A percentile compares a stretch with the other conserved stretches of the same genome.
These are phyloP conservation scores for Boletus semigastroideus DNA, from an alignment of 1,284 basidiomycete species.

Conservation along the genomic window DNA sequence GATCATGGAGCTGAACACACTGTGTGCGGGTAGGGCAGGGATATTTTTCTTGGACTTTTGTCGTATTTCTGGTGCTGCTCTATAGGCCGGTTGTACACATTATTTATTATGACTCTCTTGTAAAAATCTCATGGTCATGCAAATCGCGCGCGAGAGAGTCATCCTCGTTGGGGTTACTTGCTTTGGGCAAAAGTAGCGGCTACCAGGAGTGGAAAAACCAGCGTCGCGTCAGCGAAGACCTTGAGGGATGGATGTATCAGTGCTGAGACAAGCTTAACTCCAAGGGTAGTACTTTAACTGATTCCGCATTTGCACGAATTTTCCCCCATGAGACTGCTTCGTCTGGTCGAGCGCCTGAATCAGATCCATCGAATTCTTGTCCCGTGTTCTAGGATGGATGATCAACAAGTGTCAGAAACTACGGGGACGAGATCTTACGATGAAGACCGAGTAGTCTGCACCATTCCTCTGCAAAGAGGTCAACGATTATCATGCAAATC, in stretches of 20 bases:
- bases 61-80: neutral
- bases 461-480: constrained; percentile 78
- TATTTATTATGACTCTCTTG: constrained; percentile 11
- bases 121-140: neutral
- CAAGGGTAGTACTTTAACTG: constrained; percentile 77
- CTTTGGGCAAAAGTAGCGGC: constrained; percentile 82
- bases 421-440: constrained; percentile 50
- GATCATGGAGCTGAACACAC: constrained; percentile 25
- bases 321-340: constrained; percentile 99
- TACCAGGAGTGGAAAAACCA: constrained; percentile 89
- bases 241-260: constrained; percentile 17
- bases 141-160: neutral
- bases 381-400: constrained; percentile 77
- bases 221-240: constrained; percentile 80
- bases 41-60: neutral
- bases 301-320: constrained; percentile 87
- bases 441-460: constrained; percentile 96
- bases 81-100: constrained; percentile 7
- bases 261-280: neutral
- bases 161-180: neutral
- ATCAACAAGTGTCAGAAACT: constrained; percentile 5
- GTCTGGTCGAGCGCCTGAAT: constrained; percentile 95
- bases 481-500: neutral
- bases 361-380: constrained; percentile 98
- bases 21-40: constrained; percentile 15